Conservation (phyloP, 345 rosid species). For the Eutrema heterophyllum region DNA sequence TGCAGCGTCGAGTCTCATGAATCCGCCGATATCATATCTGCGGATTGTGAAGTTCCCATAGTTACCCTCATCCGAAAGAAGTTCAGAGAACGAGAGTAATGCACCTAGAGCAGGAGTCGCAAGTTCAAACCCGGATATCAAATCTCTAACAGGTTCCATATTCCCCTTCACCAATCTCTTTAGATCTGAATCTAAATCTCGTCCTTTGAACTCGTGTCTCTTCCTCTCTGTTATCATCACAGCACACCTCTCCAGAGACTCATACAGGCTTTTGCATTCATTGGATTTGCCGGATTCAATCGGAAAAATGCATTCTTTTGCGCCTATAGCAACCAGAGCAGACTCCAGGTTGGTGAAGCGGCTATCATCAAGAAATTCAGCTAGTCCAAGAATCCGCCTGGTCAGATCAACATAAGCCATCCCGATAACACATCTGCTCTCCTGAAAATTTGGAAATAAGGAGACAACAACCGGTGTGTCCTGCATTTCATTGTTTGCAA, state of each 20-base stretch:
- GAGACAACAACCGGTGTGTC: conserved; percentile 84
- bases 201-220: conserved; percentile 73
- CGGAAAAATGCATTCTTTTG: conserved; percentile 95
- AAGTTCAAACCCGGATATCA: conserved; percentile 73
- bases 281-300: conserved; percentile 53
- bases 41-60: conserved; percentile 68
- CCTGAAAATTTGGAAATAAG: conserved; percentile 56
- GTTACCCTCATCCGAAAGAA: conserved; percentile 77
- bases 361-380: conserved; percentile 94
- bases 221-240: conserved; percentile 92
- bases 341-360: conserved; percentile 93
- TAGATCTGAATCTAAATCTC: conserved; percentile 90
- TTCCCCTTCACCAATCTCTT: conserved; percentile 83
- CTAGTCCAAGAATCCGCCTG: conserved; percentile 67
- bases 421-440: conserved; percentile 67
- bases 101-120: conserved; percentile 90
- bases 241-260: conserved; percentile 63
- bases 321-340: conserved; percentile 83
- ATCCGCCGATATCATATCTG: conserved; percentile 61
- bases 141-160: conserved; percentile 77
- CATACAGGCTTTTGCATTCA: conserved; percentile 53
- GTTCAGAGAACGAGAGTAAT: conserved; percentile 69
- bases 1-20: conserved; percentile 90
- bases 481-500: conserved; percentile 94
- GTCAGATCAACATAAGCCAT: conserved; percentile 83